These are phyloP conservation scores for Camelina laxa DNA, from an alignment of 345 rosid genomes.

Conservation along the genomic window DNA sequence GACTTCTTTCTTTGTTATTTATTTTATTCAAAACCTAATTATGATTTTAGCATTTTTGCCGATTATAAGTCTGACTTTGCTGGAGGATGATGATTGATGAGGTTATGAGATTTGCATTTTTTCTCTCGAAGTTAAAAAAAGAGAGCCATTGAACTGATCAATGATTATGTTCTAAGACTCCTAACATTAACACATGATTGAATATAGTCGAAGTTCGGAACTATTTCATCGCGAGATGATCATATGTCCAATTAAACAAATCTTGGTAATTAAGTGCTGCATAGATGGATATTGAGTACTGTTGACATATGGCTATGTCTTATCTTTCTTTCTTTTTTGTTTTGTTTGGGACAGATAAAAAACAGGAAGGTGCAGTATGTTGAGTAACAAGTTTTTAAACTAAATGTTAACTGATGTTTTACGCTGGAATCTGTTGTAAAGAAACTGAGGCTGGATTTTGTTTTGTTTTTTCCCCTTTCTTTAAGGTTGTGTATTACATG, in stretches of 20 bases:
- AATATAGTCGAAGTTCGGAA: neutral
- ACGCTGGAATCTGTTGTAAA: constrained; percentile 32
- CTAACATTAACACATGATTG: neutral
- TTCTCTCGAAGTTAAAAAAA: neutral
- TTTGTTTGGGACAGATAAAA: neutral
- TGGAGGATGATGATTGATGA: too few relatives aligned
- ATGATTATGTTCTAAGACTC: neutral
- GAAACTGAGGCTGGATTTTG: neutral
- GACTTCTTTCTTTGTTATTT: too few relatives aligned
- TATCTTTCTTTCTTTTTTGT: neutral
- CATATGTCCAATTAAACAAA: too few relatives aligned
- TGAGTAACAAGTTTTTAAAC: constrained; percentile 20
- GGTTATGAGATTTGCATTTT: neutral
- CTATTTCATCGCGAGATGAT: neutral
- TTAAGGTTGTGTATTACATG: neutral
- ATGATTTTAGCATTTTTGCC: too few relatives aligned
- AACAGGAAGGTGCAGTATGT: neutral
- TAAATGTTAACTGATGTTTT: neutral
- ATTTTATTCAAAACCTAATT: too few relatives aligned
- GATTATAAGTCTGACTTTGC: too few relatives aligned
- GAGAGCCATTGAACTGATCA: neutral
- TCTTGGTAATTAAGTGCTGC: neutral
- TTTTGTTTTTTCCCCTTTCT: neutral
- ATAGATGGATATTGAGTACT: neutral
- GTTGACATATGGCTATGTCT: neutral